A percentile compares a stretch with the other conserved stretches of the same genome.
Conservation (phyloP, 352 stramenopile genomes). For the Phytophthora europaea region DNA sequence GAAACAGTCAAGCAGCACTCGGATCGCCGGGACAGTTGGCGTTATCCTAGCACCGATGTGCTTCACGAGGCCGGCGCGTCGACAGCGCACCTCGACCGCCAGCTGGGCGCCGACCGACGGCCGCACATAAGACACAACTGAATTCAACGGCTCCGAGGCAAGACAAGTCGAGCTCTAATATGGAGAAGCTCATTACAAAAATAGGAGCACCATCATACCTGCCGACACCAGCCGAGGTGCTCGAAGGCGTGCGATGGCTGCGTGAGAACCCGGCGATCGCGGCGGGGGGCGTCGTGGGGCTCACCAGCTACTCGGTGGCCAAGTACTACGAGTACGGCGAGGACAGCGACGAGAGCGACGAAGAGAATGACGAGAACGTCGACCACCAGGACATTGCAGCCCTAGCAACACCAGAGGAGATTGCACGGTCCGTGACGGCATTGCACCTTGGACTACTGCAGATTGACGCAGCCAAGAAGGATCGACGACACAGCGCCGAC, state of each 20-base stretch:
- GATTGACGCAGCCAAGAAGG: slow-evolving; percentile 27
- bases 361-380: slow-evolving; percentile 30
- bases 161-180: slow-evolving; percentile 4
- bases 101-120: slow-evolving; percentile 4
- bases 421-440: slow-evolving; percentile 57
- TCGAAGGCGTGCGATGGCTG: slow-evolving; percentile 71
- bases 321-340: slow-evolving; percentile 67
- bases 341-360: slow-evolving; percentile 37
- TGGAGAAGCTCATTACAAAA: slow-evolving; percentile 55
- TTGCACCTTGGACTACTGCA: slow-evolving; percentile 58
- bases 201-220: slow-evolving; percentile 69
- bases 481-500: slow-evolving; percentile 32
- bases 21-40: slow-evolving; percentile 24
- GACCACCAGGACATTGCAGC: not conserved
- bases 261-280: slow-evolving; percentile 75
- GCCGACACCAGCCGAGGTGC: slow-evolving; percentile 68
- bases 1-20: not conserved
- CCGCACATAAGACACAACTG: slow-evolving; percentile 22
- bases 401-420: slow-evolving; percentile 50
- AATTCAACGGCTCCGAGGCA: slow-evolving; percentile 36
- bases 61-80: slow-evolving; percentile 43
- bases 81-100: slow-evolving; percentile 40
- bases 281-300: slow-evolving; percentile 67
- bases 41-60: slow-evolving; percentile 36
- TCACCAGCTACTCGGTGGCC: slow-evolving; percentile 76